phyloP scores from a whole-genome alignment of 768 basidiomycete genomes.

The Tylopilus balloui region DNA sequence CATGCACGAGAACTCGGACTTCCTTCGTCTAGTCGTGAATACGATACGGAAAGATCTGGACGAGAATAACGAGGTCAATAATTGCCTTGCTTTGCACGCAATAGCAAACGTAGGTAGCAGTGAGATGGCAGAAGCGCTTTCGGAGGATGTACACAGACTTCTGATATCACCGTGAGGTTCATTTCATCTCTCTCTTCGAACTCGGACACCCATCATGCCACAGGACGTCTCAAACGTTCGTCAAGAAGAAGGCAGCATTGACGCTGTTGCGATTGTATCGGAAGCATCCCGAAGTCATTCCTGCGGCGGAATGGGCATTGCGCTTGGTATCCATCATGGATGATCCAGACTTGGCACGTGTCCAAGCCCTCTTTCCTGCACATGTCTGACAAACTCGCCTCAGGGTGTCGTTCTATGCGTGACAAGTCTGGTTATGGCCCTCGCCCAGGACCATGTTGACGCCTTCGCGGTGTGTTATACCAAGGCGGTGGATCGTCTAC shows the following conservation, averaged over 20 bases:
- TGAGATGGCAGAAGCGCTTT: conserved; percentile 97
- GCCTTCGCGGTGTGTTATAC: conserved; percentile 90
- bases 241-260: conserved; percentile 97
- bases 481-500: conserved; percentile 86
- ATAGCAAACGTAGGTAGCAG: conserved; percentile 97
- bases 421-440: conserved; percentile 86
- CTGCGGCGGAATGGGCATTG: conserved; percentile 92
- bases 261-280: conserved; percentile 90
- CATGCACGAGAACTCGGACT: conserved; percentile 99
- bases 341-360: conserved; percentile 72
- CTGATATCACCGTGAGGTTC: conserved; percentile 84
- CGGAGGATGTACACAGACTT: conserved; percentile 89
- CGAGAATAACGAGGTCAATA: conserved; percentile 89
- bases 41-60: conserved; percentile 97
- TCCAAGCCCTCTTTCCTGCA: background rate
- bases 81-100: conserved; percentile 94
- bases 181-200: background rate
- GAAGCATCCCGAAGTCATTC: conserved; percentile 93
- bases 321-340: conserved; percentile 96
- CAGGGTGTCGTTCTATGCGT: conserved; percentile 95
- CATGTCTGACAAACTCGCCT: conserved; percentile 4
- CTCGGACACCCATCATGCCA: conserved; percentile 12
- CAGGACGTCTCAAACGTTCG: conserved; percentile 92
- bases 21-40: conserved; percentile 94
- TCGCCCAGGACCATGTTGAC: conserved; percentile 91